A percentile compares a stretch with the other conserved stretches of the same genome.
These are phyloP conservation scores for Fonsecaea nubica DNA, from an alignment of 2,329 filamentous ascomycete genomes.

Conservation along the genomic window DNA sequence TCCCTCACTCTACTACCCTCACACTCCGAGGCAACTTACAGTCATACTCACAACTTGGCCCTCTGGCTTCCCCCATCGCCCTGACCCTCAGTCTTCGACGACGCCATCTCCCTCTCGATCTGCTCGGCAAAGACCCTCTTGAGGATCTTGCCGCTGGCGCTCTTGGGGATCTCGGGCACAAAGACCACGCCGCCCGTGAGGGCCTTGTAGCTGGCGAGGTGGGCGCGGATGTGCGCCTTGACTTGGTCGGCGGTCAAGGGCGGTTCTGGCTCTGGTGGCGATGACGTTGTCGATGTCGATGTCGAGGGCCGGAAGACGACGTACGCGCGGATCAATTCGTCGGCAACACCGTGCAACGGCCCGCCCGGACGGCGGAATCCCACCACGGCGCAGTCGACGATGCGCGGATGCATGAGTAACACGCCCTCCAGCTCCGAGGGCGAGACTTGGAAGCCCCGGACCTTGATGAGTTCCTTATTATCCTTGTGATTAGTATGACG, in stretches of 20 bases:
- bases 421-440: slow-evolving; percentile 60
- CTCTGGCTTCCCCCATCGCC: not conserved
- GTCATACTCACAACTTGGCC: not conserved
- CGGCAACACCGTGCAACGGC: slow-evolving; percentile 4
- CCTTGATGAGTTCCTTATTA: slow-evolving; percentile 33
- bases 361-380: slow-evolving; percentile 45
- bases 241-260: slow-evolving; percentile 50
- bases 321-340: slow-evolving; percentile 32
- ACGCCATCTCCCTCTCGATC: slow-evolving; percentile 20
- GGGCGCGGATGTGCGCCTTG: slow-evolving; percentile 48
- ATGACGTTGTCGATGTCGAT: not conserved
- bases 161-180: slow-evolving; percentile 57
- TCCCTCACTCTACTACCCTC: not conserved
- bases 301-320: slow-evolving; percentile 44
- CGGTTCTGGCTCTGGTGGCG: not conserved
- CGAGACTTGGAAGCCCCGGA: slow-evolving; percentile 56
- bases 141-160: slow-evolving; percentile 58
- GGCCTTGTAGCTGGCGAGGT: slow-evolving; percentile 68
- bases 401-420: slow-evolving; percentile 51
- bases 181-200: slow-evolving; percentile 57
- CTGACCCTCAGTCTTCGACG: no score
- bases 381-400: slow-evolving; percentile 59
- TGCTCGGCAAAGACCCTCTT: slow-evolving; percentile 30
- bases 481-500: no score
- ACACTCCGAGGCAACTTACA: not conserved